phyloP scores from a whole-genome alignment of 306 rosid genomes.

The Quercus variabilis region DNA sequence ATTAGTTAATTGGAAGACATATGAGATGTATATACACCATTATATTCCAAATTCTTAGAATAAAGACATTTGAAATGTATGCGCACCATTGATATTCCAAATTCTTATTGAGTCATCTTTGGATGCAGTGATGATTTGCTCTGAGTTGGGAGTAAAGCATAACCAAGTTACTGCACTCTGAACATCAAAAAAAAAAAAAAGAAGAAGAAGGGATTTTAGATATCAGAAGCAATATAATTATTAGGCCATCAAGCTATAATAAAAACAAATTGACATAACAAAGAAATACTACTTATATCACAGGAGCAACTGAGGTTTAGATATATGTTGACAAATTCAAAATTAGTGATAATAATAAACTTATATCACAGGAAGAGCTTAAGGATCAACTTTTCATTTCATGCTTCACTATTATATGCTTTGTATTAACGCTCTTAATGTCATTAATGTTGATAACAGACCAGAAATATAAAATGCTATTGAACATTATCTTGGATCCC shows the following conservation, averaged over 20 bases:
- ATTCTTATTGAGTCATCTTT: conserved; percentile 90
- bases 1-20: not conserved
- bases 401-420: not conserved
- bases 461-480: not conserved
- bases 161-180: conserved; percentile 99
- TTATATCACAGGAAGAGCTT: not conserved
- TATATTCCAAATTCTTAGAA: conserved; percentile 85
- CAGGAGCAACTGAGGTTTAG: not conserved
- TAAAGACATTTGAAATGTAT: conserved; percentile 1
- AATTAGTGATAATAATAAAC: not conserved
- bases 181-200: conserved; percentile 5
- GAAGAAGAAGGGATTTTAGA: not conserved
- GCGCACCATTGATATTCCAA: conserved; percentile 96
- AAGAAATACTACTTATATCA: not conserved
- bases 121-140: conserved; percentile 90
- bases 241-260: not conserved
- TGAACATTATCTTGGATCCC: not conserved
- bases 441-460: not conserved
- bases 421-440: not conserved
- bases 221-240: not conserved
- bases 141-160: conserved; percentile 82
- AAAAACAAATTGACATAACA: not conserved
- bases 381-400: not conserved
- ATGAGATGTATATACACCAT: conserved; percentile 45
- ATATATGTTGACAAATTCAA: not conserved